Evolutionary conservation across 768 basidiomycete species (phyloP), one percentile per base, ranked within the genome.

Genomic region (Boletus reticulatus): DNA sequence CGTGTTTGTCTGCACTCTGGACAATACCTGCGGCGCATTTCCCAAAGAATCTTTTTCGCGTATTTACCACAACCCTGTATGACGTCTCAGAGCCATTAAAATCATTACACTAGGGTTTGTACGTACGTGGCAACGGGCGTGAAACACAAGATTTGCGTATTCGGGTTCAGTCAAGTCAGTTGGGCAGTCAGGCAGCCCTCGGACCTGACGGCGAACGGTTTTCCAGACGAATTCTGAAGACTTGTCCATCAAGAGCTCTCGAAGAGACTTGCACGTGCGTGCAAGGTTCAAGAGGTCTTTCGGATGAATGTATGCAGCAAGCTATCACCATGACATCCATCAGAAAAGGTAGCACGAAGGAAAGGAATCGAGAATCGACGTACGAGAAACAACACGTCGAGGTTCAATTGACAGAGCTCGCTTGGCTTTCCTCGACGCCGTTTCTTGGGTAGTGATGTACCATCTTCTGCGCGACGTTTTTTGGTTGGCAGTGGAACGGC

Each of bases 101-200:
- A 41, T 0, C 1, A 17, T 10, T 13, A 7, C 11, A 43, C 2
- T 12, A 36, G 8, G 19, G 5, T 4, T n/a, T 13, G 20, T 34
- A 49, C 55, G 20, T 22, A 57, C 61, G 17, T 60, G 44, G 51
- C 61, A 81, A 19, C 53, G 59, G 7, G 53, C 11, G 10, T 43
- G 47, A 41, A 62, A 82, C 19, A 69, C 71, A 13, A 82, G 72
- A 50, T 70, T 75, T 20, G 76, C 75, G 55, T 75, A 81, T 55
- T 77, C 71, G 0, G 73, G 73, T 52, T 82, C 80, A 19, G 61
- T 70, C 36, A 50, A 16, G 27, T 55, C 54, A 5, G 2, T 20
- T 10, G 54, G 48, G 43, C 48, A 55, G 4, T 50, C 48, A 4
- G 81, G 81, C 7, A 80, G 67, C 9, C 68, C 73, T 20, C 60